phyloP scores from a whole-genome alignment of 2,329 filamentous ascomycete species.

The Fusarium staphyleae region DNA sequence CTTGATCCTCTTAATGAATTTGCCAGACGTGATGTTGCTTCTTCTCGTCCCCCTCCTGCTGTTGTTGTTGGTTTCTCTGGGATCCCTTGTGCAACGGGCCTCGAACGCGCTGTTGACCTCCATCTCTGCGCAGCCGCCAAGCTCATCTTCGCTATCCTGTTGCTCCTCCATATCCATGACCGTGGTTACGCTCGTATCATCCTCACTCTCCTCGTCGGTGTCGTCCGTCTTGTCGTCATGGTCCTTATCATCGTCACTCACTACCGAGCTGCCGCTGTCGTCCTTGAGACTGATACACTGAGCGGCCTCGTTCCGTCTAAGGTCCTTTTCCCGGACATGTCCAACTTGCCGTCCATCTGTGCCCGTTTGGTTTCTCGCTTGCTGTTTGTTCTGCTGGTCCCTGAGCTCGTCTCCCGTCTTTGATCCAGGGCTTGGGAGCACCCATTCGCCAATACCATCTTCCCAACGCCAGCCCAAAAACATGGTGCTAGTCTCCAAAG shows the following conservation, averaged over 20 bases:
- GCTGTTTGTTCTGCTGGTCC: slow-evolving; percentile 4
- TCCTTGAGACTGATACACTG: slow-evolving; percentile 4
- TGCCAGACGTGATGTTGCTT: slow-evolving; percentile 1
- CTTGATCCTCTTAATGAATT: slow-evolving; percentile 23
- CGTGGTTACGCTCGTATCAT: slow-evolving; percentile 25
- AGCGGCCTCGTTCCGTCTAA: slow-evolving; percentile 12
- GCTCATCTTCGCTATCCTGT: slow-evolving; percentile 36
- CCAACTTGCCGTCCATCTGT: slow-evolving; percentile 20
- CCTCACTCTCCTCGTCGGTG: slow-evolving; percentile 11
- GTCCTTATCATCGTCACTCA: slow-evolving; percentile 18
- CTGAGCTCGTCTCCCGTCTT: slow-evolving; percentile 20
- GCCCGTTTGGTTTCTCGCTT: slow-evolving; percentile 10
- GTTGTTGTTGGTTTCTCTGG: slow-evolving; percentile 2
- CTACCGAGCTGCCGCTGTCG: slow-evolving; percentile 10
- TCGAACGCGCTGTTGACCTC: slow-evolving; percentile 1
- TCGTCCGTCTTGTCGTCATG: slow-evolving; percentile 13
- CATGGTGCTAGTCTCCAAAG: slow-evolving; percentile 27
- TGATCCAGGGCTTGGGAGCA: slow-evolving; percentile 34
- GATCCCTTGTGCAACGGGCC: slow-evolving; percentile 1
- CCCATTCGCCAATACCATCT: slow-evolving; percentile 52
- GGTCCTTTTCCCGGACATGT: slow-evolving; percentile 15
- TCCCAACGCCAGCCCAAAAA: slow-evolving; percentile 52
- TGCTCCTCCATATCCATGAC: slow-evolving; percentile 15
- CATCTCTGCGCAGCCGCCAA: slow-evolving; percentile 19
- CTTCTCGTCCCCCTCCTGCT: background rate